These are phyloP conservation scores for Eimeria acervulina DNA, from an alignment of 169 alveolate species.

Conservation along the genomic window DNA sequence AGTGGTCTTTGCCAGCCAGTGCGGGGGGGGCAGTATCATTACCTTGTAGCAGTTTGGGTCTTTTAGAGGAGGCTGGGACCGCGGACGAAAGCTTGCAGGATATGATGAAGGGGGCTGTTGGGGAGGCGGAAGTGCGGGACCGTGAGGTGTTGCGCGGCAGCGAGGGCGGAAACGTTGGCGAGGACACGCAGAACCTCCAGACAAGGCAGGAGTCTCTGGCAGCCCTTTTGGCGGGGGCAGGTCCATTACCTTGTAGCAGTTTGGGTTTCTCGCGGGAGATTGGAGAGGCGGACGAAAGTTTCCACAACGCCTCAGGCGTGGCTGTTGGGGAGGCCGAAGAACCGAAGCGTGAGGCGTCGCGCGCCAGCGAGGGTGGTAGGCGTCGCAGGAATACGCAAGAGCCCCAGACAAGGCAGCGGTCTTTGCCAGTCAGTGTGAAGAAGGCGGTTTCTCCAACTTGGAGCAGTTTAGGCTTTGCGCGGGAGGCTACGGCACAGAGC, in stretches of 20 bases:
- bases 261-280: background rate
- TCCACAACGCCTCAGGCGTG: background rate
- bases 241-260: background rate
- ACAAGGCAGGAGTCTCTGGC: background rate
- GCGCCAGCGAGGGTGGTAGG: background rate
- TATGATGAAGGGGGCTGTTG: background rate
- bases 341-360: background rate
- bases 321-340: background rate
- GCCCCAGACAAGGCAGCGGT: background rate
- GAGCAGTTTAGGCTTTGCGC: background rate
- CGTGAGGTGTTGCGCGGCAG: background rate
- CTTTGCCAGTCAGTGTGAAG: background rate
- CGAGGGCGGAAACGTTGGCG: background rate
- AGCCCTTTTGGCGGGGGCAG: background rate
- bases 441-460: background rate
- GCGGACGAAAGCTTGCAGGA: background rate
- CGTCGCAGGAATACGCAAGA: background rate
- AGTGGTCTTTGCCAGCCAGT: background rate
- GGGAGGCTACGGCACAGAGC: background rate
- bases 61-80: background rate
- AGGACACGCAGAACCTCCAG: background rate
- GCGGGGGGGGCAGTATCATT: background rate
- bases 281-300: background rate
- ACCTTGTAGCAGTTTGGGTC: too few relatives aligned
- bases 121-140: background rate